phyloP scores from a whole-genome alignment of 345 rosid genomes.

The Erucastrum elatum region DNA sequence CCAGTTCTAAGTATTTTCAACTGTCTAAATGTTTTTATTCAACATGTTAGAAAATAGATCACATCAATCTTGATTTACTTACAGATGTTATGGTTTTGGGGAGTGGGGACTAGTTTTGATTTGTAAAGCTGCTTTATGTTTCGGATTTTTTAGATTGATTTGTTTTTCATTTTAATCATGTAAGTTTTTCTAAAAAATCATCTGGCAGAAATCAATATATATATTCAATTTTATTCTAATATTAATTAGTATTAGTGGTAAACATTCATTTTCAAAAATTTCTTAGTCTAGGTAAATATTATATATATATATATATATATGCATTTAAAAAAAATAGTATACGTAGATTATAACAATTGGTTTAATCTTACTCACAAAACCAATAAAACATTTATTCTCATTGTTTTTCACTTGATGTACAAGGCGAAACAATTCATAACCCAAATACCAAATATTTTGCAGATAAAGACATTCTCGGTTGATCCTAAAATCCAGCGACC shows the following conservation, averaged over 20 bases:
- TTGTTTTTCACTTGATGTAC: background rate
- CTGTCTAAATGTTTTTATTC: background rate
- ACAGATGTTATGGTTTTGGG: background rate
- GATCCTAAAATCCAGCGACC: constrained; percentile 28
- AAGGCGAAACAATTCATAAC: background rate
- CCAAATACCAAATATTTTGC: background rate
- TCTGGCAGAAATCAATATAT: background rate
- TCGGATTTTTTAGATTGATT: background rate
- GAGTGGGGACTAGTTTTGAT: background rate
- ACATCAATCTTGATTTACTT: constrained; percentile 2
- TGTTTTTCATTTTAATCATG: background rate
- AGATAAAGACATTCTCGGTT: constrained; percentile 1
- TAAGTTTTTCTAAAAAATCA: background rate
- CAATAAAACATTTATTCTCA: background rate
- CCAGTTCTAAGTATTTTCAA: background rate
- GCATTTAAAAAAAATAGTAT: no score
- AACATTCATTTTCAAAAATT: background rate
- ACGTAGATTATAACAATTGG: background rate
- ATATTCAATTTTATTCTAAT: background rate
- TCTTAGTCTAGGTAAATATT: background rate
- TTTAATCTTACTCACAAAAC: background rate
- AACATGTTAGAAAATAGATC: constrained; percentile 8
- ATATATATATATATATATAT: no score
- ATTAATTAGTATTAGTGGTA: background rate
- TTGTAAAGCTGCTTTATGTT: background rate